These are phyloP conservation scores for Sherardia arvensis DNA, from an alignment of 257 asterid species.

Conservation along the genomic window DNA sequence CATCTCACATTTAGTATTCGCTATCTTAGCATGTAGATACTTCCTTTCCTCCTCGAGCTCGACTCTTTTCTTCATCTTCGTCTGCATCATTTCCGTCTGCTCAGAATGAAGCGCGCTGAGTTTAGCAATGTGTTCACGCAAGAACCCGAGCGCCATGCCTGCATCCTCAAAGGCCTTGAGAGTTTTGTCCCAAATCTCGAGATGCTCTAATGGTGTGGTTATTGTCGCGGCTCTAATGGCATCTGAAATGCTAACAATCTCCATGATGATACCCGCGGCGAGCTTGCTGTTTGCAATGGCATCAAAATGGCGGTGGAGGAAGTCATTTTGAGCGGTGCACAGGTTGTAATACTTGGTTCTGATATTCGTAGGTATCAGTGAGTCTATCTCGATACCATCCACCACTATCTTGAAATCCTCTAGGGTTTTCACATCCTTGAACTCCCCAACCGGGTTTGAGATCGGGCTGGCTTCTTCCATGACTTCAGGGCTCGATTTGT, in stretches of 20 bases:
- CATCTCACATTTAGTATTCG: conserved; percentile 8
- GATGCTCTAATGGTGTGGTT: conserved; percentile 16
- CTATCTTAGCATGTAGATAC: conserved; percentile 5
- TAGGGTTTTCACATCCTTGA: conserved; percentile 35
- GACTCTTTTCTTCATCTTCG: conserved; percentile 25
- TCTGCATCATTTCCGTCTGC: conserved; percentile 9
- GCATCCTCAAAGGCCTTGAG: conserved; percentile 47
- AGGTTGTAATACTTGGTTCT: conserved; percentile 43
- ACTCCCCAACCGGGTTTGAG: conserved; percentile 16
- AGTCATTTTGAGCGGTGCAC: conserved; percentile 42
- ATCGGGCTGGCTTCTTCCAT: conserved; percentile 20
- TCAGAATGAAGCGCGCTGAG: conserved; percentile 25
- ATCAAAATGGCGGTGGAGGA: conserved; percentile 34
- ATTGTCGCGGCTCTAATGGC: conserved; percentile 35
- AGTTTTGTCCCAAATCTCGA: conserved; percentile 49
- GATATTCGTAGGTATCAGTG: conserved; percentile 29
- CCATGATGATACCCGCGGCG: conserved; percentile 40
- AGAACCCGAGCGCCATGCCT: conserved; percentile 57
- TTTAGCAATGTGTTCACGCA: conserved; percentile 30
- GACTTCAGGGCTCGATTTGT: conserved; percentile 18
- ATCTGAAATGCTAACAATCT: conserved; percentile 44
- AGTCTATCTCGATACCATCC: conserved; percentile 38
- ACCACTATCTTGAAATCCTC: conserved; percentile 41
- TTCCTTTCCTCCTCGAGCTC: conserved; percentile 27
- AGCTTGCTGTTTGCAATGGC: conserved; percentile 36